Conservation (phyloP, 2,329 filamentous ascomycete genomes). For the Clonostachys solani region DNA sequence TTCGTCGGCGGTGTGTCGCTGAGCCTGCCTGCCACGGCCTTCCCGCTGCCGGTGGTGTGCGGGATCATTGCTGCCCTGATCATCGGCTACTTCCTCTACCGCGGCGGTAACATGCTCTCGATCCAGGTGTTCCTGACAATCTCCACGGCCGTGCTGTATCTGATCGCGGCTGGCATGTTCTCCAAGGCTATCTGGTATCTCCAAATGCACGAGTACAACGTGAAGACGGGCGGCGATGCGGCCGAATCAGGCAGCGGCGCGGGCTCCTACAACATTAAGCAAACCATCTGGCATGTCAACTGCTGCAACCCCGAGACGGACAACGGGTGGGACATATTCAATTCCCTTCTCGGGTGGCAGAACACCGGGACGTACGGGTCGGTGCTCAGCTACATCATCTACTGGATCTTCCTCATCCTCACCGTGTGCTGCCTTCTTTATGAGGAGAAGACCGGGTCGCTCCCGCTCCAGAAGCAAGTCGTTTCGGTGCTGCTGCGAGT, state of each 20-base stretch:
- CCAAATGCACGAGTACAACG: constrained; percentile 66
- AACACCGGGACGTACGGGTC: constrained; percentile 87
- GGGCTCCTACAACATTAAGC: constrained; percentile 74
- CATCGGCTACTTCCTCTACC: constrained; percentile 75
- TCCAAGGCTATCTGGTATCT: constrained; percentile 73
- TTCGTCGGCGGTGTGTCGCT: constrained; percentile 84
- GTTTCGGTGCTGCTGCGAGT: too few relatives aligned
- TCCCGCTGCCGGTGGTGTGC: constrained; percentile 72
- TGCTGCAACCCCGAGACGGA: constrained; percentile 74
- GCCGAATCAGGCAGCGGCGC: constrained; percentile 51
- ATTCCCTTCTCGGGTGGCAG: constrained; percentile 80
- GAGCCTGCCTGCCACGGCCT: constrained; percentile 66
- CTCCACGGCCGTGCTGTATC: constrained; percentile 79
- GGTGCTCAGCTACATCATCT: constrained; percentile 84
- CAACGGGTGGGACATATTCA: constrained; percentile 83
- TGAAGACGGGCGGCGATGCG: constrained; percentile 54
- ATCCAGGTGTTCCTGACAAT: constrained; percentile 73
- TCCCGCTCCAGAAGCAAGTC: too few relatives aligned
- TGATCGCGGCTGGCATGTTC: constrained; percentile 79
- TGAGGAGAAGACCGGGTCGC: too few relatives aligned
- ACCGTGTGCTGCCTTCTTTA: constrained; percentile 6
- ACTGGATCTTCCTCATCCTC: constrained; percentile 70
- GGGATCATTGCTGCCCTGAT: constrained; percentile 64
- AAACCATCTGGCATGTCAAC: constrained; percentile 81
- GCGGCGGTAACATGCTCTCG: constrained; percentile 25